A percentile compares a stretch with the other conserved stretches of the same genome.
phyloP scores from a whole-genome alignment of 2,329 filamentous ascomycete species.

The Colletotrichum trifolii region DNA sequence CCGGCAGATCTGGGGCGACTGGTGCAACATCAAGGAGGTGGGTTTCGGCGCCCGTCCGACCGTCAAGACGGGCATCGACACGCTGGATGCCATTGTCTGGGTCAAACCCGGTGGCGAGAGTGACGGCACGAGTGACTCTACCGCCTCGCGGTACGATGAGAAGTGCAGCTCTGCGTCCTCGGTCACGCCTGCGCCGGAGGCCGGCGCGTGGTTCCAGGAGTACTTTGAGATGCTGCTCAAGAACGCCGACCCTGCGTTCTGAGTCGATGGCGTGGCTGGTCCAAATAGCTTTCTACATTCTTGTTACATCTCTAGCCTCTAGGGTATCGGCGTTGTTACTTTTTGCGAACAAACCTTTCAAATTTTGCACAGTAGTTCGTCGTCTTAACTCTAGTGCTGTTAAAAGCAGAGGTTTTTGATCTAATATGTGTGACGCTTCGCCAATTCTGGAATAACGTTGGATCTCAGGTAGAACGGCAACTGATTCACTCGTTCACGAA shows the following conservation, averaged over 20 bases:
- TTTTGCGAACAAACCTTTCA: too few relatives aligned
- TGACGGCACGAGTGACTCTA: slow-evolving; percentile 47
- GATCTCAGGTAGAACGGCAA: too few relatives aligned
- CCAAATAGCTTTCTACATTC: background rate
- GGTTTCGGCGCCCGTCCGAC: slow-evolving; percentile 66
- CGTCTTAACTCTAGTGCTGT: too few relatives aligned
- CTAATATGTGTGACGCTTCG: too few relatives aligned
- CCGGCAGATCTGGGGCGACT: slow-evolving; percentile 64
- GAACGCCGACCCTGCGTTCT: slow-evolving; percentile 67
- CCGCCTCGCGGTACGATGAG: slow-evolving; percentile 56
- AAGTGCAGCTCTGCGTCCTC: slow-evolving; percentile 63
- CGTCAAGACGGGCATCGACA: slow-evolving; percentile 59
- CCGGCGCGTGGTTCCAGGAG: slow-evolving; percentile 74
- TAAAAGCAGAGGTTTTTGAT: too few relatives aligned
- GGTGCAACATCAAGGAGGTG: slow-evolving; percentile 67
- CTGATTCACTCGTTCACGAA: too few relatives aligned
- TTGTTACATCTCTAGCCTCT: background rate
- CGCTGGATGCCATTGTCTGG: slow-evolving; percentile 69
- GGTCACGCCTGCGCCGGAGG: slow-evolving; percentile 74
- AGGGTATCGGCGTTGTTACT: too few relatives aligned
- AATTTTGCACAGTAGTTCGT: too few relatives aligned
- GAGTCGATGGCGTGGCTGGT: background rate
- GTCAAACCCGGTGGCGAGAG: slow-evolving; percentile 64
- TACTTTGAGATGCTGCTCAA: slow-evolving; percentile 68
- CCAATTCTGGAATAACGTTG: too few relatives aligned